phyloP scores from a whole-genome alignment of 2,329 filamentous ascomycete genomes.

The Dactylellina haptotyla region DNA sequence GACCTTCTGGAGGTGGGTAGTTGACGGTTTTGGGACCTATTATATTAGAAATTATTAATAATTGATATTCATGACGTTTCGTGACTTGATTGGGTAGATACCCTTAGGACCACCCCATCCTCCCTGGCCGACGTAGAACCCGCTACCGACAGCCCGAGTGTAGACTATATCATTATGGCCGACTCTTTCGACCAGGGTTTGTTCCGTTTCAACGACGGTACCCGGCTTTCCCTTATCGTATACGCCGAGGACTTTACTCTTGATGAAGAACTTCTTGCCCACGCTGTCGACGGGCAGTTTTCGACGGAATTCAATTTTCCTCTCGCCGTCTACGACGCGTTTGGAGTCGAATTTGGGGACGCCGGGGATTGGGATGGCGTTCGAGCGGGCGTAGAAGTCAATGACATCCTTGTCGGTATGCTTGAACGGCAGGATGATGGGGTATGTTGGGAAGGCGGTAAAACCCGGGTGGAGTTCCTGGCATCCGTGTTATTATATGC shows the following conservation, averaged over 20 bases:
- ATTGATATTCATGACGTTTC: background rate
- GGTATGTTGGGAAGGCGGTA: slow-evolving; percentile 87
- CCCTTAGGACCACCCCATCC: slow-evolving; percentile 91
- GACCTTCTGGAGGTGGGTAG: slow-evolving; percentile 78
- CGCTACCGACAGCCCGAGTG: slow-evolving; percentile 73
- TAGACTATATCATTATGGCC: slow-evolving; percentile 74
- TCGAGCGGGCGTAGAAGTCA: slow-evolving; percentile 79
- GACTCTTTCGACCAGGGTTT: slow-evolving; percentile 76
- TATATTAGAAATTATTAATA: slow-evolving; percentile 19
- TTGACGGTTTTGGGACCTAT: slow-evolving; percentile 75
- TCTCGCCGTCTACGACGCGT: slow-evolving; percentile 84
- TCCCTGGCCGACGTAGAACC: slow-evolving; percentile 83
- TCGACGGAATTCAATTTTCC: slow-evolving; percentile 79
- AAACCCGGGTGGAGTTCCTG: slow-evolving; percentile 90
- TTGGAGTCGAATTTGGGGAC: slow-evolving; percentile 79
- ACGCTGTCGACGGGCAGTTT: slow-evolving; percentile 76
- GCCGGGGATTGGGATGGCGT: slow-evolving; percentile 74
- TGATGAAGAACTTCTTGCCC: slow-evolving; percentile 78
- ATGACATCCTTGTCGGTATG: slow-evolving; percentile 77
- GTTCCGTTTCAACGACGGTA: slow-evolving; percentile 82
- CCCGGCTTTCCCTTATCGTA: slow-evolving; percentile 90
- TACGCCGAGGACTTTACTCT: slow-evolving; percentile 81
- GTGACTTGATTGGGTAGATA: slow-evolving; percentile 58
- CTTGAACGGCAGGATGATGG: slow-evolving; percentile 86
- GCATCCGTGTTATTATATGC: background rate